These are phyloP conservation scores for Podospora appendiculata DNA, from an alignment of 495 filamentous ascomycete genomes.

Conservation along the genomic window DNA sequence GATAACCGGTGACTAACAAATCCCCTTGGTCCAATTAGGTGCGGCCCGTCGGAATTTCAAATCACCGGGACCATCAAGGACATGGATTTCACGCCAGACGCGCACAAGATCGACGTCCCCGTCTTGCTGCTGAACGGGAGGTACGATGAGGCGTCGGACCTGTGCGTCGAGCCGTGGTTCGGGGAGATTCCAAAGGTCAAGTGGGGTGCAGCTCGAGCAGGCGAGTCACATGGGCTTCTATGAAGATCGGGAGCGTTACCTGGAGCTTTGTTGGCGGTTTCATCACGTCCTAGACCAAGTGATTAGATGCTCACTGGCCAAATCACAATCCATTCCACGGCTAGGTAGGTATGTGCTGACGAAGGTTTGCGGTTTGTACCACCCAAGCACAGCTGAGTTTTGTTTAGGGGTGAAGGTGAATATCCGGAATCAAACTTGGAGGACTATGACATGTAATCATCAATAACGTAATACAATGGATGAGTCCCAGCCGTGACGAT, in stretches of 20 bases:
- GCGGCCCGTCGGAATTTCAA: slow-evolving; percentile 34
- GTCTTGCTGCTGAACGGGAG: slow-evolving; percentile 39
- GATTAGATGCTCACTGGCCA: no score
- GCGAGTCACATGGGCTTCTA: slow-evolving; percentile 36
- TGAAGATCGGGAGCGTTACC: slow-evolving; percentile 33
- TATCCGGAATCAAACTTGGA: no score
- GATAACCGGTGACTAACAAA: no score
- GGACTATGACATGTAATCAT: no score
- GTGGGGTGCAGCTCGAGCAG: slow-evolving; percentile 35
- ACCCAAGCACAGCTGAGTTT: no score
- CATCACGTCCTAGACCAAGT: not conserved
- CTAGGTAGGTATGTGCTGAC: no score
- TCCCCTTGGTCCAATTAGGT: not conserved
- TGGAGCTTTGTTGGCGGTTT: not conserved
- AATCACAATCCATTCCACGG: no score
- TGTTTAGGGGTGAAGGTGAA: no score
- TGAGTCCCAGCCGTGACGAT: no score
- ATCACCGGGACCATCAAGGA: slow-evolving; percentile 32
- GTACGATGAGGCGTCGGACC: slow-evolving; percentile 36
- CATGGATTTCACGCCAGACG: slow-evolving; percentile 20
- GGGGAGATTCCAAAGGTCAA: slow-evolving; percentile 29
- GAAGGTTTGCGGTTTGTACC: no score
- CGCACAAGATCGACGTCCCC: slow-evolving; percentile 27
- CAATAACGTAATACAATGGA: no score
- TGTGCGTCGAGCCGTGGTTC: slow-evolving; percentile 31